Evolutionary conservation across 257 asterid species (phyloP).

Genomic region (Nicotiana knightiana): DNA sequence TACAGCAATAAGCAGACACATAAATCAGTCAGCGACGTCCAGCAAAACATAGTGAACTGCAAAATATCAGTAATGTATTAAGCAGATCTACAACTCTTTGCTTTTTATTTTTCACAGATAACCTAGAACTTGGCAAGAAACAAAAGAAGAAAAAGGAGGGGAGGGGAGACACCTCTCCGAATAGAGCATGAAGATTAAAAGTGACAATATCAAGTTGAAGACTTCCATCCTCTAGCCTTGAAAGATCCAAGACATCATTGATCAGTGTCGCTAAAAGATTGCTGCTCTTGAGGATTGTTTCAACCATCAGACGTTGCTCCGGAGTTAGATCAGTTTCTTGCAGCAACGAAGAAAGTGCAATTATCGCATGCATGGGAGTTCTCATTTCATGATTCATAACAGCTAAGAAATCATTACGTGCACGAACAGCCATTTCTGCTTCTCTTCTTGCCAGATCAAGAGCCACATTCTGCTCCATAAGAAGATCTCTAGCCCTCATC

Average conservation of each 20-base stretch:
- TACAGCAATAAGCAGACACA: constrained; percentile 30
- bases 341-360: constrained; percentile 82
- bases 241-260: constrained; percentile 94
- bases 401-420: constrained; percentile 96
- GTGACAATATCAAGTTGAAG: constrained; percentile 78
- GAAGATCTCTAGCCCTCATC: constrained; percentile 93
- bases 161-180: constrained; percentile 52
- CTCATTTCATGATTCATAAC: constrained; percentile 99
- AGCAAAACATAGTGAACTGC: neutral
- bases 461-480: constrained; percentile 89
- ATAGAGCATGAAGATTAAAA: constrained; percentile 75
- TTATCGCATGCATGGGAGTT: constrained; percentile 96
- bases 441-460: constrained; percentile 90
- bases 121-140: neutral
- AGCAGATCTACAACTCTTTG: neutral
- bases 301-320: constrained; percentile 98
- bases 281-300: constrained; percentile 92
- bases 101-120: neutral
- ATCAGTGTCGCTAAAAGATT: constrained; percentile 92
- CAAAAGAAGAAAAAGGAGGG: neutral
- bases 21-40: constrained; percentile 14
- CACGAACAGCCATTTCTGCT: constrained; percentile 95
- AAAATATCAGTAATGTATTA: constrained; percentile 2
- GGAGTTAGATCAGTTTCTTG: constrained; percentile 89
- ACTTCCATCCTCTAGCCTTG: constrained; percentile 97